A percentile compares a stretch with the other conserved stretches of the same genome.
These are phyloP conservation scores for Phoma sp. DNA, from an alignment of 2,329 filamentous ascomycete species.

Conservation along the genomic window DNA sequence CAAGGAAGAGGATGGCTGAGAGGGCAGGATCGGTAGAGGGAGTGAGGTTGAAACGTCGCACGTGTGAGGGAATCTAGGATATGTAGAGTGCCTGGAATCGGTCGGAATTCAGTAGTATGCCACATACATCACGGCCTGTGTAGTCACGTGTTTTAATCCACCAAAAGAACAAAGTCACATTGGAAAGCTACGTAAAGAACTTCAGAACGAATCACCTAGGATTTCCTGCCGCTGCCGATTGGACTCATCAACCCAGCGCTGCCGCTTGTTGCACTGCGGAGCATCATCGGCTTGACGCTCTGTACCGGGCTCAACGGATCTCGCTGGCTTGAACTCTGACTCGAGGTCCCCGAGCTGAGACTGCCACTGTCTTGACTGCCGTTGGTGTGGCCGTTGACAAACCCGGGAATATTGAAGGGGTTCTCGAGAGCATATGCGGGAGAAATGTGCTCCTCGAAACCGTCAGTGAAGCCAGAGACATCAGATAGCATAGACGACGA, in stretches of 20 bases:
- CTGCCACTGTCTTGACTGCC: constrained; percentile 59
- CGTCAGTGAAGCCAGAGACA: constrained; percentile 59
- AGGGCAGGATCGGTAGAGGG: not conserved
- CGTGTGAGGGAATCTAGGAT: no score
- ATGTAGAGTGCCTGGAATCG: no score
- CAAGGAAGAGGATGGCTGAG: not conserved
- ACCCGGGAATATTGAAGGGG: constrained; percentile 49
- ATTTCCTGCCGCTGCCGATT: constrained; percentile 34
- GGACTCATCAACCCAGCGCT: constrained; percentile 42
- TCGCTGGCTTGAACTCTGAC: constrained; percentile 46
- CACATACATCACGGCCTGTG: no score
- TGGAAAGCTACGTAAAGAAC: constrained; percentile 32
- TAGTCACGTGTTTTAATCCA: not conserved
- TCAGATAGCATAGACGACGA: constrained; percentile 61
- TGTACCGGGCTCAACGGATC: constrained; percentile 49
- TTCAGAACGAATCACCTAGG: constrained; percentile 22
- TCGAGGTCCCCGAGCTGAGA: constrained; percentile 52
- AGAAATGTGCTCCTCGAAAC: constrained; percentile 46
- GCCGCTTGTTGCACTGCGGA: constrained; percentile 39
- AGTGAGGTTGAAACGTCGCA: not conserved
- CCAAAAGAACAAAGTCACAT: constrained; percentile 39
- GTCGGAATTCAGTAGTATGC: no score
- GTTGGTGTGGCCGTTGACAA: constrained; percentile 42
- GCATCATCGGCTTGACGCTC: constrained; percentile 41
- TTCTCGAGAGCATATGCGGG: constrained; percentile 40